Evolutionary conservation across 2,329 filamentous ascomycete species (phyloP).

Genomic region (Aspergillus udagawae): DNA sequence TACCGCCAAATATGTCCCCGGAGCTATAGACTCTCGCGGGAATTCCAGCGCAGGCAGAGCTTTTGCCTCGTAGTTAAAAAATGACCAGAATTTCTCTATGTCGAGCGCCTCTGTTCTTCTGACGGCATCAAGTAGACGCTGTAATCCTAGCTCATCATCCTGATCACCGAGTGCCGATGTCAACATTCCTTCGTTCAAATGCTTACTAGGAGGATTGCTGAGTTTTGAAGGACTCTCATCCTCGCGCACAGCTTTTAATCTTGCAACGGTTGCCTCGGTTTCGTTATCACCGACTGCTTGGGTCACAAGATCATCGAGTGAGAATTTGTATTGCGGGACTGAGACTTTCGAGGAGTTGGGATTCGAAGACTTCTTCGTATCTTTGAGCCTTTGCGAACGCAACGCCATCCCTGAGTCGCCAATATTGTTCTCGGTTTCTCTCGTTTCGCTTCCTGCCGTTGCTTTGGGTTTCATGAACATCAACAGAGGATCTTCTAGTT

Average conservation of each 20-base stretch:
- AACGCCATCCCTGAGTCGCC: conserved; percentile 7
- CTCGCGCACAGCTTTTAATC: conserved; percentile 31
- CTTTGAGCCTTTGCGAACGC: conserved; percentile 16
- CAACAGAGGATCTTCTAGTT: conserved; percentile 50
- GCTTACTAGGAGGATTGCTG: conserved; percentile 5
- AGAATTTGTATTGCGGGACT: conserved; percentile 56
- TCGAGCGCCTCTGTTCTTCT: conserved; percentile 58
- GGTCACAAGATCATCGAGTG: conserved; percentile 59
- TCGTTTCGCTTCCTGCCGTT: conserved; percentile 11
- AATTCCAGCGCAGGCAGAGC: conserved; percentile 27
- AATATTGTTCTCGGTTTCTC: conserved; percentile 4
- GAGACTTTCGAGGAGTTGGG: conserved; percentile 1
- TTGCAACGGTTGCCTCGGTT: conserved; percentile 50
- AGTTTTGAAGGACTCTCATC: not conserved
- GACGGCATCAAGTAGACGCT: conserved; percentile 55
- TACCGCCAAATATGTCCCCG: conserved; percentile 26
- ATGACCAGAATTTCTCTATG: conserved; percentile 52
- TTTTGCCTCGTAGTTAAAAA: conserved; percentile 45
- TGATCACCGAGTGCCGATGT: conserved; percentile 42
- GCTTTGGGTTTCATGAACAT: conserved; percentile 16
- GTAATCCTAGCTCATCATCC: conserved; percentile 40
- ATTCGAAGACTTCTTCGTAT: conserved; percentile 10
- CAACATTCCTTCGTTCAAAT: conserved; percentile 38
- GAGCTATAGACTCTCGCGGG: conserved; percentile 28
- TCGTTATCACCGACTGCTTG: conserved; percentile 58